These are phyloP conservation scores for Euphorbia celastroides DNA, from an alignment of 441 rosid species.

Conservation along the genomic window DNA sequence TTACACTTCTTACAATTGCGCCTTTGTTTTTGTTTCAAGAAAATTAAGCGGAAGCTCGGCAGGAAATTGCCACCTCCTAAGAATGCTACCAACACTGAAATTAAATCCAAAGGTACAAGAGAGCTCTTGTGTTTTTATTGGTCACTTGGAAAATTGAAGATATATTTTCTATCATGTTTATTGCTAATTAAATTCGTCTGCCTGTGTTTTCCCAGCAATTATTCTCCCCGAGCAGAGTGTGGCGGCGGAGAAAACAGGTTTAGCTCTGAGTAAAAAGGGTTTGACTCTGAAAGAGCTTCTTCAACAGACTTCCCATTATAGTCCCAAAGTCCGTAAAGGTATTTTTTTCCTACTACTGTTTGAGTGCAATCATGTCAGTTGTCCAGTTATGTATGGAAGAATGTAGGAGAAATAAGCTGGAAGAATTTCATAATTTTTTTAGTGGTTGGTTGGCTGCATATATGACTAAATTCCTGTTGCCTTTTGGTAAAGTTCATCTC, in stretches of 20 bases:
- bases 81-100: conserved; percentile 83
- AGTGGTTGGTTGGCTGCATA: not conserved
- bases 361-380: not conserved
- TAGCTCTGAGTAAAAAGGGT: conserved; percentile 91
- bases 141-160: not conserved
- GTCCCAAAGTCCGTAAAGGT: conserved; percentile 79
- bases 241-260: conserved; percentile 63
- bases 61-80: conserved; percentile 87
- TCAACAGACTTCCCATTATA: conserved; percentile 74
- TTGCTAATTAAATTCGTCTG: not conserved
- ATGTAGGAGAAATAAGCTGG: conserved; percentile 2
- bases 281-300: conserved; percentile 84
- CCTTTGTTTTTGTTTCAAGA: conserved; percentile 31
- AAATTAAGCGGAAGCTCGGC: conserved; percentile 90
- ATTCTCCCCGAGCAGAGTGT: conserved; percentile 86
- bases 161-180: conserved; percentile 1
- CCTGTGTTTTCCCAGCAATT: conserved; percentile 47
- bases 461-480: not conserved
- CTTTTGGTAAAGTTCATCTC: not conserved
- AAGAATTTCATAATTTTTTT: not conserved
- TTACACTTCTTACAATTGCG: not conserved
- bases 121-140: not conserved
- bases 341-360: not conserved
- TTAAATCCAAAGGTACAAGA: conserved; percentile 71
- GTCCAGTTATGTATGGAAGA: not conserved